Conservation (phyloP, 805 yeast species). For the Teunomyces panamensis region DNA sequence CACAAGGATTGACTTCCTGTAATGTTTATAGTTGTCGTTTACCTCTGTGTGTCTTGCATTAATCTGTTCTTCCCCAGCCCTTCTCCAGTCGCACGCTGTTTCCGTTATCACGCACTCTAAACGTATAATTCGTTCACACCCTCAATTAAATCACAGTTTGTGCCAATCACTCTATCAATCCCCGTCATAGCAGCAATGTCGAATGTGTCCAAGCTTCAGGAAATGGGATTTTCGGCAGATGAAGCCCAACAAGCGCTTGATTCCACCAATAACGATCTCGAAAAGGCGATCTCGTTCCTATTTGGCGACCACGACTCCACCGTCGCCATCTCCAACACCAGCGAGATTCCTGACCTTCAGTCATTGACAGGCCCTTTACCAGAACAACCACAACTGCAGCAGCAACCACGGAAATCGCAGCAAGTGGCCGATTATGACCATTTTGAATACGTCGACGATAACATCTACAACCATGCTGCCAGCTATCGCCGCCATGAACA, state of each 20-base stretch:
- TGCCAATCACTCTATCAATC: neutral
- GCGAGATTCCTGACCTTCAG: conserved; percentile 28
- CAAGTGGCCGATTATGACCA: neutral
- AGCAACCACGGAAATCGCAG: neutral
- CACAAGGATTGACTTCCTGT: too few species aligned
- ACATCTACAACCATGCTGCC: conserved; percentile 28
- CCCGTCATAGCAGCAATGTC: conserved; percentile 4
- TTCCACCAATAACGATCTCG: conserved; percentile 25
- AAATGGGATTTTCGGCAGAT: conserved; percentile 41
- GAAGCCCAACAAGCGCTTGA: conserved; percentile 38
- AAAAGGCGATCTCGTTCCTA: conserved; percentile 33
- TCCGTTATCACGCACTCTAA: neutral
- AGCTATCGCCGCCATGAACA: conserved; percentile 27
- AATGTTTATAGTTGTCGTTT: too few species aligned
- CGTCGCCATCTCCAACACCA: conserved; percentile 25
- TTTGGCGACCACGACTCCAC: conserved; percentile 30
- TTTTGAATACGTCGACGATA: conserved; percentile 10
- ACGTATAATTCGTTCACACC: too few species aligned
- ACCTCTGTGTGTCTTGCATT: too few species aligned
- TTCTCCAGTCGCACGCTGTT: neutral
- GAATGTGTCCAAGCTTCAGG: conserved; percentile 20
- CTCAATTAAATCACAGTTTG: neutral
- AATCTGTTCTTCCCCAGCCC: too few species aligned
- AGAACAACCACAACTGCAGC: neutral
- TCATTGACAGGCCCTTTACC: conserved; percentile 1